These are phyloP conservation scores for Neurospora crassa DNA, from an alignment of 2,329 filamentous ascomycete species.

Conservation along the genomic window DNA sequence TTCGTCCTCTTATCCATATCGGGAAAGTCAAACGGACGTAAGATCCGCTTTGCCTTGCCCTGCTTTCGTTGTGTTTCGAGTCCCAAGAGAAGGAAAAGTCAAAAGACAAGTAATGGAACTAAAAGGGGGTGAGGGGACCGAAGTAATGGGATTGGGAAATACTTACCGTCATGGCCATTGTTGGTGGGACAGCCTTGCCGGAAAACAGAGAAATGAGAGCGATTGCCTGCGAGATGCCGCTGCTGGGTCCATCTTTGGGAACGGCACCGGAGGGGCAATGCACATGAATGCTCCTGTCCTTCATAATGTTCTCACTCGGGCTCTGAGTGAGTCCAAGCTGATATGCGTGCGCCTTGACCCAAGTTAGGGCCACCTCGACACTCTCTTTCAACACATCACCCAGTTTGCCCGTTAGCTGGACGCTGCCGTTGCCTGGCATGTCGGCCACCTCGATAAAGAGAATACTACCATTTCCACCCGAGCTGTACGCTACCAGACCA, in stretches of 20 bases:
- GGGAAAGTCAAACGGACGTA: slow-evolving; percentile 14
- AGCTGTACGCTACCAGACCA: slow-evolving; percentile 88
- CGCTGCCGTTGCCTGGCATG: slow-evolving; percentile 86
- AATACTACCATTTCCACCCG: slow-evolving; percentile 88
- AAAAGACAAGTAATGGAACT: slow-evolving; percentile 2
- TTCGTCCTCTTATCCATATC: neutral
- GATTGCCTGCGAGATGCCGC: slow-evolving; percentile 88
- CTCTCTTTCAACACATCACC: slow-evolving; percentile 96
- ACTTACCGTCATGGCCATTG: slow-evolving; percentile 84
- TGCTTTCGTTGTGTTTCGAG: neutral
- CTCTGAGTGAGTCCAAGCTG: slow-evolving; percentile 77
- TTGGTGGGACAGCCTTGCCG: slow-evolving; percentile 76
- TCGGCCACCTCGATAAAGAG: slow-evolving; percentile 97
- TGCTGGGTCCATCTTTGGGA: slow-evolving; percentile 82
- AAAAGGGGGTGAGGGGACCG: neutral
- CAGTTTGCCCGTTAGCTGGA: slow-evolving; percentile 92
- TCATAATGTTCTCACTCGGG: slow-evolving; percentile 87
- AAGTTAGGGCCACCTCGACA: slow-evolving; percentile 89
- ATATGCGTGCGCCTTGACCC: slow-evolving; percentile 94
- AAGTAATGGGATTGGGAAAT: slow-evolving; percentile 1
- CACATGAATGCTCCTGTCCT: slow-evolving; percentile 85
- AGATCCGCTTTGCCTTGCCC: slow-evolving; percentile 2
- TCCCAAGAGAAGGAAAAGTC: slow-evolving; percentile 2
- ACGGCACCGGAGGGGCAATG: slow-evolving; percentile 93
- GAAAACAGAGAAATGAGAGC: slow-evolving; percentile 86